Percentiles rank a stretch among this genome's conserved stretches.
phyloP scores from a whole-genome alignment of 805 yeast species.

The Zygoascus bituminiphila region DNA sequence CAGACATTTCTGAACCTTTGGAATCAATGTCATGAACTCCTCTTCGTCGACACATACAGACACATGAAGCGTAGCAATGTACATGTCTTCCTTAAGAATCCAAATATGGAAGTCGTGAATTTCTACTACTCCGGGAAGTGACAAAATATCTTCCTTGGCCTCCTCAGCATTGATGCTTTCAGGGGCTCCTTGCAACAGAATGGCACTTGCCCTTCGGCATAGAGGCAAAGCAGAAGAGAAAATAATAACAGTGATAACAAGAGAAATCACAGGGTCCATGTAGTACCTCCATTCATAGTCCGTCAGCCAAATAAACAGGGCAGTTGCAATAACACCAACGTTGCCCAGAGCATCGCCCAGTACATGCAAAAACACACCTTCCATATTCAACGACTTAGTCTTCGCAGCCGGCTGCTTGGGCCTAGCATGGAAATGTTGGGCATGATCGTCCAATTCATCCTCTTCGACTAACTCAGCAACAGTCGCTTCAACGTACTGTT shows the following conservation, averaged over 20 bases:
- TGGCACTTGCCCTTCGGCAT: slow-evolving; percentile 78
- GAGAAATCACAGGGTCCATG: slow-evolving; percentile 78
- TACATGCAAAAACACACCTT: slow-evolving; percentile 92
- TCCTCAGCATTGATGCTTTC: slow-evolving; percentile 67
- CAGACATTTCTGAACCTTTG: slow-evolving; percentile 65
- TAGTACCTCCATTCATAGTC: slow-evolving; percentile 81
- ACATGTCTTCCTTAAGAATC: slow-evolving; percentile 82
- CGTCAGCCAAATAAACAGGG: slow-evolving; percentile 89
- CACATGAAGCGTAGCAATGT: slow-evolving; percentile 84
- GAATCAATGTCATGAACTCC: slow-evolving; percentile 61
- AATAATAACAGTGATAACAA: slow-evolving; percentile 78
- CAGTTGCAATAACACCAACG: slow-evolving; percentile 84
- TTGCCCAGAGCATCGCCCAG: slow-evolving; percentile 95
- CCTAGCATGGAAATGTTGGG: slow-evolving; percentile 27
- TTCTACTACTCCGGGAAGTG: slow-evolving; percentile 65
- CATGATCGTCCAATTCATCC: slow-evolving; percentile 15
- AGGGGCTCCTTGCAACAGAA: slow-evolving; percentile 89
- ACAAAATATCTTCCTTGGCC: slow-evolving; percentile 58
- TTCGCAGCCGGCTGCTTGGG: slow-evolving; percentile 22
- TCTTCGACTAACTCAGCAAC: not conserved
- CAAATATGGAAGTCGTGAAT: slow-evolving; percentile 95
- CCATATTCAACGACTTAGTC: slow-evolving; percentile 81
- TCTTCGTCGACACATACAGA: slow-evolving; percentile 60
- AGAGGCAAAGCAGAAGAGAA: slow-evolving; percentile 88
- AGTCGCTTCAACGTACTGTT: slow-evolving; percentile 1